Percentiles rank a stretch among this genome's conserved stretches.
Conservation (phyloP, 2,329 filamentous ascomycete species). For the Apiospora pterosperma region DNA sequence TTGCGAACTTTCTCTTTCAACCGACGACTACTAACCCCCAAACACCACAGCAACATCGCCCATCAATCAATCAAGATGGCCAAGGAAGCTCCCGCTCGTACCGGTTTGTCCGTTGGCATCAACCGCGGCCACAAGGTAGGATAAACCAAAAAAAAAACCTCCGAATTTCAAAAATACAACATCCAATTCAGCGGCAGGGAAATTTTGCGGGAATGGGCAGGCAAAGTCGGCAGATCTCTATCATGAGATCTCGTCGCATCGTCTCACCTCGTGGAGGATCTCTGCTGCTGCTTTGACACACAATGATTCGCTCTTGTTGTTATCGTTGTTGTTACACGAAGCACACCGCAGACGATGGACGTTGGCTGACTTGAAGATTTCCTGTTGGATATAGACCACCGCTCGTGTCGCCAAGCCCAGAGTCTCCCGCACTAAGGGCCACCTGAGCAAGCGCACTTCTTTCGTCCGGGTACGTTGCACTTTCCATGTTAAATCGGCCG, state of each 20-base stretch:
- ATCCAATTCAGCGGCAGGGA: not conserved
- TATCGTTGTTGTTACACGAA: constrained; percentile 18
- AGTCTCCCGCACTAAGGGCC: constrained; percentile 86
- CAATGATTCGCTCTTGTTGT: constrained; percentile 18
- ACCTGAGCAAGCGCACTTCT: constrained; percentile 92
- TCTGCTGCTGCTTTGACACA: constrained; percentile 43
- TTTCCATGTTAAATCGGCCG: not conserved
- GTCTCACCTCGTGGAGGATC: constrained; percentile 76
- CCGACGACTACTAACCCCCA: constrained; percentile 23
- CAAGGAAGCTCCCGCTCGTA: constrained; percentile 54
- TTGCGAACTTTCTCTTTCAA: constrained; percentile 8
- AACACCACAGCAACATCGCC: constrained; percentile 25
- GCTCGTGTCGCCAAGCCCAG: constrained; percentile 73
- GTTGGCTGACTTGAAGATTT: constrained; percentile 45
- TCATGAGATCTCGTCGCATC: constrained; percentile 25
- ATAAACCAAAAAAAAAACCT: constrained; percentile 17
- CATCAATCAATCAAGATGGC: constrained; percentile 42
- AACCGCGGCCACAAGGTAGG: constrained; percentile 62
- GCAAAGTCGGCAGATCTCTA: constrained; percentile 4
- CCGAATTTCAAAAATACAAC: constrained; percentile 8
- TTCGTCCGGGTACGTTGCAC: constrained; percentile 65
- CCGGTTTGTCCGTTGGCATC: constrained; percentile 43
- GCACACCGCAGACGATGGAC: constrained; percentile 58
- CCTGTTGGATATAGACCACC: constrained; percentile 70
- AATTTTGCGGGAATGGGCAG: constrained; percentile 1